phyloP scores from a whole-genome alignment of 2,329 filamentous ascomycete genomes.

The Calcarisporium arbuscula region DNA sequence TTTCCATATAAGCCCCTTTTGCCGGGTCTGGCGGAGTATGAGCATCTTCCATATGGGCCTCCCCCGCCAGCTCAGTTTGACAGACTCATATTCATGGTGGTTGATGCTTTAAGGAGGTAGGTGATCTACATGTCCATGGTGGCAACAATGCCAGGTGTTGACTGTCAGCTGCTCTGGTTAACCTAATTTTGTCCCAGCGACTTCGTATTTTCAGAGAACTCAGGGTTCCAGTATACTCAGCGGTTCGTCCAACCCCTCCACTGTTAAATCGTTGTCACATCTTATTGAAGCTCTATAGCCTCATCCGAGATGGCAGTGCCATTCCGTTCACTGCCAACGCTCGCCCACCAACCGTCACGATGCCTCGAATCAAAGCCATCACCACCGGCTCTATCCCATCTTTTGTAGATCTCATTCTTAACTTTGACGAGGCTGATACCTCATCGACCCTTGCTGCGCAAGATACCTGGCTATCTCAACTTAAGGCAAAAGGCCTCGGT shows the following conservation, averaged over 20 bases:
- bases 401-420: conserved; percentile 93
- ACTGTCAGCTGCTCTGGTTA: conserved; percentile 5
- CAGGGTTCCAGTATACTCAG: conserved; percentile 84
- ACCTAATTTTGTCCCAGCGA: conserved; percentile 55
- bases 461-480: conserved; percentile 93
- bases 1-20: conserved; percentile 97
- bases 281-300: too few relatives aligned
- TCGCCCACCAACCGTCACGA: conserved; percentile 94
- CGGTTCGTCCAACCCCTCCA: conserved; percentile 46
- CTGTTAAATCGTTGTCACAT: neutral
- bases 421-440: conserved; percentile 91
- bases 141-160: too few relatives aligned
- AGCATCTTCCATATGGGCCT: conserved; percentile 45
- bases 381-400: conserved; percentile 98
- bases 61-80: conserved; percentile 70
- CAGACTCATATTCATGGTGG: conserved; percentile 92
- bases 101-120: conserved; percentile 87
- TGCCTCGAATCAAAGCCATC: conserved; percentile 95
- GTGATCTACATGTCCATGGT: conserved; percentile 2
- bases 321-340: conserved; percentile 94
- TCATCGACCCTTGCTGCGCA: conserved; percentile 80
- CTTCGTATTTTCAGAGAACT: conserved; percentile 78
- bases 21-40: conserved; percentile 70
- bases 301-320: conserved; percentile 77
- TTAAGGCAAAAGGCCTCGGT: conserved; percentile 65